phyloP scores from a whole-genome alignment of 768 basidiomycete species.

The Heimioporus sp. region DNA sequence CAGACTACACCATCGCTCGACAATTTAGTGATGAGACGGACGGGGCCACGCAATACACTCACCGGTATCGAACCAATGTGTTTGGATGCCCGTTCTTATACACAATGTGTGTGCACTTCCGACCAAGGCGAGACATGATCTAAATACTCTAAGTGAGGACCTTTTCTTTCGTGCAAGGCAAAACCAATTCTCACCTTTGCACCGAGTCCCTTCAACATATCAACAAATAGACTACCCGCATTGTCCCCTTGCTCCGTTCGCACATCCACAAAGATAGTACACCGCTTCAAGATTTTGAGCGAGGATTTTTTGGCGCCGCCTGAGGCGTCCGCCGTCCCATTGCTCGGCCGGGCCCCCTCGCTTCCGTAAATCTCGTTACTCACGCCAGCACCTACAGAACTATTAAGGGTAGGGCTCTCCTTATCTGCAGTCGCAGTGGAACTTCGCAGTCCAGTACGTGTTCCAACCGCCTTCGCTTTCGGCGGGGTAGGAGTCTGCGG shows the following conservation, averaged over 20 bases:
- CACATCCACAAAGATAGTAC: conserved; percentile 85
- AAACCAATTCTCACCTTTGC: conserved; percentile 58
- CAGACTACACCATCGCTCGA: conserved; percentile 36
- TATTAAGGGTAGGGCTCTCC: conserved; percentile 28
- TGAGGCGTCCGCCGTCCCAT: conserved; percentile 19
- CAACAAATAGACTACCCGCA: conserved; percentile 75
- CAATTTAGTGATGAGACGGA: background rate
- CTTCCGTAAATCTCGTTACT: conserved; percentile 19
- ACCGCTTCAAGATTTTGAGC: conserved; percentile 64
- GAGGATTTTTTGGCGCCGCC: conserved; percentile 28
- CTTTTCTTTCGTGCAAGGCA: background rate
- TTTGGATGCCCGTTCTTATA: conserved; percentile 80
- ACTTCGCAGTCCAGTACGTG: conserved; percentile 49
- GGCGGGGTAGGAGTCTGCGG: conserved; percentile 38
- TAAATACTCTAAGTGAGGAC: conserved; percentile 23
- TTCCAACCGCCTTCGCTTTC: conserved; percentile 39
- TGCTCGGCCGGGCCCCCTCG: conserved; percentile 14
- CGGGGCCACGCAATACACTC: conserved; percentile 13
- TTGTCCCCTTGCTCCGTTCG: conserved; percentile 72
- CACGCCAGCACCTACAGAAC: conserved; percentile 29
- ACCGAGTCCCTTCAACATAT: conserved; percentile 78
- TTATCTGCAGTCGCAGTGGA: conserved; percentile 30
- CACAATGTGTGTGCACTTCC: conserved; percentile 79
- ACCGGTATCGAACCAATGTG: conserved; percentile 74
- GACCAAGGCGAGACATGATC: conserved; percentile 65